Conservation (phyloP, 106 monocot genomes). For the Posidonia australis region DNA sequence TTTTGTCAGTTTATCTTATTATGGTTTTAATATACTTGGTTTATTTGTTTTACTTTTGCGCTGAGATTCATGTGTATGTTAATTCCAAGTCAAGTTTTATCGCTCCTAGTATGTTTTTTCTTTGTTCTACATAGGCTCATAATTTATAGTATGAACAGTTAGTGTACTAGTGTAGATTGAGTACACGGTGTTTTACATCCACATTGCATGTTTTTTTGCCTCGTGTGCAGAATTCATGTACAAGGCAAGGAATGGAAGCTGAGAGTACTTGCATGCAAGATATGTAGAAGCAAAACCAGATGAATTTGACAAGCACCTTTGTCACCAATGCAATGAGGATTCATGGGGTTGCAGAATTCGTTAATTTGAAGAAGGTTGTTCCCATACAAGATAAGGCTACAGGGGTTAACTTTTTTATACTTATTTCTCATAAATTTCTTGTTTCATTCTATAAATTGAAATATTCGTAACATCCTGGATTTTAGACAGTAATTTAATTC, state of each 20-base stretch:
- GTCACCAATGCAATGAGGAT: background rate
- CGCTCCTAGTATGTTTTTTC: background rate
- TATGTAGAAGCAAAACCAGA: background rate
- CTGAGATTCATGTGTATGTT: background rate
- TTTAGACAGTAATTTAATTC: too few species aligned
- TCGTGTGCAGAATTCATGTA: conserved; percentile 63
- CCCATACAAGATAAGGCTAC: background rate
- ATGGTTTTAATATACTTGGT: background rate
- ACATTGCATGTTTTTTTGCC: conserved; percentile 12
- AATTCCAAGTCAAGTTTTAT: background rate
- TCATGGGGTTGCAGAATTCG: background rate
- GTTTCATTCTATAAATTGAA: background rate
- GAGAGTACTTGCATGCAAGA: conserved; percentile 30
- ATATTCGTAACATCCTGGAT: too few species aligned
- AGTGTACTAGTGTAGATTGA: conserved; percentile 10
- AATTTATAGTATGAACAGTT: conserved; percentile 1
- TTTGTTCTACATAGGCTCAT: background rate
- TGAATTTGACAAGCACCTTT: background rate
- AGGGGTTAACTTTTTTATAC: background rate
- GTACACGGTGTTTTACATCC: conserved; percentile 1
- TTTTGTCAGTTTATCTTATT: background rate
- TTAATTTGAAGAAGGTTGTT: background rate
- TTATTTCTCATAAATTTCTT: background rate
- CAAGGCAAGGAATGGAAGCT: conserved; percentile 50
- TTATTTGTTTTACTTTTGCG: background rate